These are phyloP conservation scores for Glomus cerebriforme DNA, from an alignment of 192 early-diverging fungal genomes.

Conservation along the genomic window DNA sequence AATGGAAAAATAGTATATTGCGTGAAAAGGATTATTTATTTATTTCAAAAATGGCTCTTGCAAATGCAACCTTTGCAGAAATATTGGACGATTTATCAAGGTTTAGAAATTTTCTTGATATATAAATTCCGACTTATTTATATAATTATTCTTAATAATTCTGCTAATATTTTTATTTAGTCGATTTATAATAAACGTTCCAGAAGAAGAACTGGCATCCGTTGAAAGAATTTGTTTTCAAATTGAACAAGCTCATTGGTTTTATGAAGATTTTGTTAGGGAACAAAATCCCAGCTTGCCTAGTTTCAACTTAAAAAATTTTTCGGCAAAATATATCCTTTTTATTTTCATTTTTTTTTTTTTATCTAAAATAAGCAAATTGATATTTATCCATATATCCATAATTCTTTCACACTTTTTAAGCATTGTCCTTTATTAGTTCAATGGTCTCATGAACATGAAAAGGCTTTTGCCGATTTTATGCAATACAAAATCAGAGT, in stretches of 20 bases:
- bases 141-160: neutral
- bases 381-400: neutral
- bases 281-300: constrained; percentile 80
- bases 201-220: constrained; percentile 90
- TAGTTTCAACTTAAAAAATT: constrained; percentile 82
- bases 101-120: constrained; percentile 39
- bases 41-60: constrained; percentile 48
- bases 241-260: constrained; percentile 99
- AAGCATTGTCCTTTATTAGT: constrained; percentile 87
- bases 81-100: constrained; percentile 88
- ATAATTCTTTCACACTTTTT: constrained; percentile 67
- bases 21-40: neutral
- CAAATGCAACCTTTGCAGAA: constrained; percentile 72
- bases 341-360: constrained; percentile 9
- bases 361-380: too few relatives aligned
- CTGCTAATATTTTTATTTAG: constrained; percentile 36
- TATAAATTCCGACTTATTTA: neutral
- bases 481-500: constrained; percentile 95
- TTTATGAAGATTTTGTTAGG: constrained; percentile 97
- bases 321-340: constrained; percentile 69
- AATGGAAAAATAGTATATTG: too few relatives aligned
- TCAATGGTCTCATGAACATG: constrained; percentile 86
- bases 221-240: constrained; percentile 98
- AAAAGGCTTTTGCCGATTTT: constrained; percentile 87
- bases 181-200: constrained; percentile 99